Percentiles rank a stretch among this genome's conserved stretches.
Conservation (phyloP, 1,284 basidiomycete species). For the Apiotrichum sp. region DNA sequence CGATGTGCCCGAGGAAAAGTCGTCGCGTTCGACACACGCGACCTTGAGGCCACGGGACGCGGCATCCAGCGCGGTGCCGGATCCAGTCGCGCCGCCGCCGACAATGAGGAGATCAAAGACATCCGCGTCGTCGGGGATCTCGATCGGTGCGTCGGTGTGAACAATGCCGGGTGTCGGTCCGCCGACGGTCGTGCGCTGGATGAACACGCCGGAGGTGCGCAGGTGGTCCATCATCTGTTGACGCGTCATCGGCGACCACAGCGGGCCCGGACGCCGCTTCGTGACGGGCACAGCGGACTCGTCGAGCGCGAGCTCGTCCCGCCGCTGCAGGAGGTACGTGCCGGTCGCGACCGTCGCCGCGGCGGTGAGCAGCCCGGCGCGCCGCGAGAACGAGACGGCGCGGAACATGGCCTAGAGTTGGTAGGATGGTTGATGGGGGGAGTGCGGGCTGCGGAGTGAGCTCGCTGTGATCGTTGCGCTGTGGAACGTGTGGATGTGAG, state of each 20-base stretch:
- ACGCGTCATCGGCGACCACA: constrained; percentile 49
- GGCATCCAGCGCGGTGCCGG: constrained; percentile 90
- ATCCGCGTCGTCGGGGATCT: constrained; percentile 48
- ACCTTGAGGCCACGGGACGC: constrained; percentile 86
- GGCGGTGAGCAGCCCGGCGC: constrained; percentile 18
- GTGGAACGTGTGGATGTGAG: too few species aligned
- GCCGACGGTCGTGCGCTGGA: constrained; percentile 32
- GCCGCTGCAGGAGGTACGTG: constrained; percentile 19
- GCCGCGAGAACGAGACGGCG: constrained; percentile 19
- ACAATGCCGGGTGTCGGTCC: constrained; percentile 33
- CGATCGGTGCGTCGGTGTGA: constrained; percentile 19
- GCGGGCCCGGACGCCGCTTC: constrained; percentile 44
- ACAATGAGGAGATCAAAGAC: constrained; percentile 82
- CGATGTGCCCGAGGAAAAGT: constrained; percentile 88
- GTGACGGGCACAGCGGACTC: constrained; percentile 18
- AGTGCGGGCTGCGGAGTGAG: too few species aligned
- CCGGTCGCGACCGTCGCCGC: constrained; percentile 26
- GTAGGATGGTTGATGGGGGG: too few species aligned
- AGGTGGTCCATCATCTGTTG: constrained; percentile 49
- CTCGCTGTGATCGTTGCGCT: too few species aligned
- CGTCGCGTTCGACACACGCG: constrained; percentile 86
- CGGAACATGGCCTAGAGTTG: constrained; percentile 25
- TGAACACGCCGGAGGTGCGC: constrained; percentile 42
- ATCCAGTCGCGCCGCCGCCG: constrained; percentile 85
- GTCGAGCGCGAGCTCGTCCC: constrained; percentile 14